These are phyloP conservation scores for Serendipita sp. DNA, from an alignment of 768 basidiomycete species.

Conservation along the genomic window DNA sequence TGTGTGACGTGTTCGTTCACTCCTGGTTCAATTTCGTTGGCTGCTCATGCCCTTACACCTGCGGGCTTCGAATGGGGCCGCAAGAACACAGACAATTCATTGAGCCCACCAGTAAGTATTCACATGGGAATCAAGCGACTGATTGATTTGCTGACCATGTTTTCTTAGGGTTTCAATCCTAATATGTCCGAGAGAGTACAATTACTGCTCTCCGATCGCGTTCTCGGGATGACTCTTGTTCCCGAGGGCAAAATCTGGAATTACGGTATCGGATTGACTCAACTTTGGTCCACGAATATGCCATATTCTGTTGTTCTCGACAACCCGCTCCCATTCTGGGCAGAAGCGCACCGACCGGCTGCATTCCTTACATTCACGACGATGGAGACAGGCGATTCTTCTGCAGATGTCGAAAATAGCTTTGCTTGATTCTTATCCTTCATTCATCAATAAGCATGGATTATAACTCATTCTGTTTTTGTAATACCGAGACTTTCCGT, in stretches of 20 bases:
- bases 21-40: slow-evolving; percentile 90
- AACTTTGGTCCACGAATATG: slow-evolving; percentile 72
- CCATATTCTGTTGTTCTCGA: slow-evolving; percentile 75
- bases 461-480: too few species aligned
- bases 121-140: too few species aligned
- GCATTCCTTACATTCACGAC: slow-evolving; percentile 93
- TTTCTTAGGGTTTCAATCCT: slow-evolving; percentile 75
- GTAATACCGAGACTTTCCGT: too few species aligned
- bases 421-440: slow-evolving; percentile 44
- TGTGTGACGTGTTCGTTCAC: slow-evolving; percentile 93
- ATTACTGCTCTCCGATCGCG: slow-evolving; percentile 82
- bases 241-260: slow-evolving; percentile 95
- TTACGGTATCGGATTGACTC: slow-evolving; percentile 86
- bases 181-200: slow-evolving; percentile 91
- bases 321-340: slow-evolving; percentile 92
- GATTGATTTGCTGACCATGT: slow-evolving; percentile 7
- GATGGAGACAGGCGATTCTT: slow-evolving; percentile 80
- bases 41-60: slow-evolving; percentile 78
- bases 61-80: slow-evolving; percentile 97
- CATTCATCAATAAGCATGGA: too few species aligned
- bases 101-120: slow-evolving; percentile 49
- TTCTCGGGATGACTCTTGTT: slow-evolving; percentile 89
- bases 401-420: slow-evolving; percentile 89
- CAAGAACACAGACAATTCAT: slow-evolving; percentile 76
- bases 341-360: slow-evolving; percentile 84